Evolutionary conservation across 1,284 basidiomycete species (phyloP), one percentile per base, ranked within the genome.

Genomic region (Fistulina hepatica): DNA sequence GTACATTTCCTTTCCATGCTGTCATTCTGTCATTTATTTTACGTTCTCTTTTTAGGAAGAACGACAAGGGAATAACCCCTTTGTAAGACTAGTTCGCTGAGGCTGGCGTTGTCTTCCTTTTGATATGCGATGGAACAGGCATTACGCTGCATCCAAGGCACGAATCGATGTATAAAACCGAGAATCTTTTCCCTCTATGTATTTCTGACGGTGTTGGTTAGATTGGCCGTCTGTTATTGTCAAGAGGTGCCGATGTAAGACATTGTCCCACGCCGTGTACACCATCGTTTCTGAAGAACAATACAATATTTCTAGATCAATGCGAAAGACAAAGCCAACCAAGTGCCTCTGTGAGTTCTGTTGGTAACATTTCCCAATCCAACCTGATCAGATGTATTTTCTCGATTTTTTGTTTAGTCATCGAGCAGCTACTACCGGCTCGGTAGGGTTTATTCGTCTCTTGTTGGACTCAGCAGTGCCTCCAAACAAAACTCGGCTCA

Each of bases 71-170:
- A 9, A 66, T 92, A 41, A 90, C 85, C 4, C 73, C 90, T 33
- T 58, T 95, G 89, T 91, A 56, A 59, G 83, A 63, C n/a, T n/a
- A n/a, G n/a, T n/a, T n/a, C n/a, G n/a, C n/a, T n/a, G n/a, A n/a
- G n/a, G n/a, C n/a, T n/a, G n/a, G n/a, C n/a, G n/a, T n/a, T n/a
- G n/a, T n/a, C n/a, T n/a, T n/a, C n/a, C n/a, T n/a, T n/a, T n/a
- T n/a, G n/a, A n/a, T 19, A 16, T 12, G 19, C 9, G 40, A 21
- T 22, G 43, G 42, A 37, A 31, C 47, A 92, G 90, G 53, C 90
- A 95, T 60, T 95, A 95, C 51, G 91, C 91, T 21, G 92, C 91
- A 27, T 95, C 91, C 13, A 95, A 93, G 59, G 84, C 89, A 31
- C 80, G 81, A 35, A 74, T 91, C 39, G 78, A 88, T 53, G 90